phyloP scores from a whole-genome alignment of 352 stramenopile species.

The Phytophthora pisi region DNA sequence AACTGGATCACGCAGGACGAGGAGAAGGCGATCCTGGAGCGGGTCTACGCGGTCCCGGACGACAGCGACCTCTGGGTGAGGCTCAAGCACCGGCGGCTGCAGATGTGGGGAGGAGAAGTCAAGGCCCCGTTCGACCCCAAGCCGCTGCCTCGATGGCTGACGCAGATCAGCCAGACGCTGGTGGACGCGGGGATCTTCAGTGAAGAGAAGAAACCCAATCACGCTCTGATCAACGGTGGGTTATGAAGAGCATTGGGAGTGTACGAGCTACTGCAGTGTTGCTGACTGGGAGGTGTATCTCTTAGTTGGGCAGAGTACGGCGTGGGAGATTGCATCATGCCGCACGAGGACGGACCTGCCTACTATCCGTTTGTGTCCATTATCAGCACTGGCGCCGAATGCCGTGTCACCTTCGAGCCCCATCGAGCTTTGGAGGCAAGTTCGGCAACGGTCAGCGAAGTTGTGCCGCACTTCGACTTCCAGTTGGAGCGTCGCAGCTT shows the following conservation, averaged over 20 bases:
- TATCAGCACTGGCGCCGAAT: conserved; percentile 62
- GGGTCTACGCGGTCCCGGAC: conserved; percentile 53
- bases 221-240: conserved; percentile 76
- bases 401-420: conserved; percentile 59
- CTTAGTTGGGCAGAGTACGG: conserved; percentile 54
- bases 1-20: conserved; percentile 68
- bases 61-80: conserved; percentile 53
- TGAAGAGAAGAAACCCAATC: conserved; percentile 56
- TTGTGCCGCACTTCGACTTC: conserved; percentile 41
- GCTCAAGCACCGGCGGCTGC: conserved; percentile 68
- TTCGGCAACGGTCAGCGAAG: neutral
- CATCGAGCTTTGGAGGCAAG: conserved; percentile 43
- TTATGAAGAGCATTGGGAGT: neutral
- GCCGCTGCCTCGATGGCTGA: conserved; percentile 57
- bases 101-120: conserved; percentile 76
- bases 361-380: conserved; percentile 78
- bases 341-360: conserved; percentile 70
- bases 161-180: conserved; percentile 54
- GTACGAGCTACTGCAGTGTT: too few relatives aligned
- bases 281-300: neutral
- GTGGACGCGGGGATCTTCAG: conserved; percentile 61
- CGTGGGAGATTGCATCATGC: conserved; percentile 68
- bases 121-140: conserved; percentile 51
- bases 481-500: conserved; percentile 57
- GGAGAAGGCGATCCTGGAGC: conserved; percentile 58